A percentile compares a stretch with the other conserved stretches of the same genome.
These are phyloP conservation scores for Hygrophila difformis DNA, from an alignment of 257 asterid genomes.

Conservation along the genomic window DNA sequence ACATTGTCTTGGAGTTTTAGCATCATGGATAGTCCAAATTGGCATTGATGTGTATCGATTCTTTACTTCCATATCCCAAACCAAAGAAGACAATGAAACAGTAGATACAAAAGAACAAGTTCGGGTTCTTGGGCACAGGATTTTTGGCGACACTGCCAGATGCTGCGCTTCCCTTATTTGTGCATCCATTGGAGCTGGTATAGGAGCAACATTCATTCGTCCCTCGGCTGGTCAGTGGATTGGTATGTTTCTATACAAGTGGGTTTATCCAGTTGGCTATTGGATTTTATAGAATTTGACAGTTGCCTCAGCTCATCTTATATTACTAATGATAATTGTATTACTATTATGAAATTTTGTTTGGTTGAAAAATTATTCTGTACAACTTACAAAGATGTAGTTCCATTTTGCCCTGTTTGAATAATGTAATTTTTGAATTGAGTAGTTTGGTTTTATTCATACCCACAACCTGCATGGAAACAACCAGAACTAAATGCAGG, in stretches of 20 bases:
- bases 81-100: conserved; percentile 27
- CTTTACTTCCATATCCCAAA: conserved; percentile 27
- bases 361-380: too few relatives aligned
- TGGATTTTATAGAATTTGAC: too few relatives aligned
- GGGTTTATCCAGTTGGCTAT: too few relatives aligned
- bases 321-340: too few relatives aligned
- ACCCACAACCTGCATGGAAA: background rate
- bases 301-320: too few relatives aligned
- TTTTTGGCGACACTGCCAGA: conserved; percentile 39
- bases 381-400: too few relatives aligned
- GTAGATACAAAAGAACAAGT: conserved; percentile 26
- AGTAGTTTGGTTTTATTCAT: too few relatives aligned
- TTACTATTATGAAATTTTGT: too few relatives aligned
- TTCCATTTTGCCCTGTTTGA: too few relatives aligned
- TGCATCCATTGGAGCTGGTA: conserved; percentile 88
- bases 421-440: too few relatives aligned
- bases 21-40: conserved; percentile 83
- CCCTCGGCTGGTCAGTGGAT: conserved; percentile 95
- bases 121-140: conserved; percentile 43
- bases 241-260: conserved; percentile 55
- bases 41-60: conserved; percentile 58
- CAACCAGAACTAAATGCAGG: background rate
- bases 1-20: conserved; percentile 75
- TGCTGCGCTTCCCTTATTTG: conserved; percentile 67
- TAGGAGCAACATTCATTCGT: conserved; percentile 51